phyloP scores from a whole-genome alignment of 2,329 filamentous ascomycete genomes.

The Stemphylium beticola region DNA sequence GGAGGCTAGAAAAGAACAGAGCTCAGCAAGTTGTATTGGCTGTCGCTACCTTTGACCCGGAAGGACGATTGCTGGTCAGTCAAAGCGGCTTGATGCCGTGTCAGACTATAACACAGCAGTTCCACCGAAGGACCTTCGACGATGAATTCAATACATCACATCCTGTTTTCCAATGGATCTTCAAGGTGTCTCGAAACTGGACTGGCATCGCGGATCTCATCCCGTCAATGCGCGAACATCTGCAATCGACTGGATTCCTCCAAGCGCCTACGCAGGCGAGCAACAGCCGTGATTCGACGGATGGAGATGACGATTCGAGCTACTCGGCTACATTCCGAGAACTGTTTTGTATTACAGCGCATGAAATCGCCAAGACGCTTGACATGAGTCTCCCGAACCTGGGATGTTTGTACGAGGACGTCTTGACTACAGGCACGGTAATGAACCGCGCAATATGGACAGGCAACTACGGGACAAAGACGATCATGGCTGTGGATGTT shows the following conservation, averaged over 20 bases:
- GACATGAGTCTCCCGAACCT: constrained; percentile 67
- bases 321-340: constrained; percentile 82
- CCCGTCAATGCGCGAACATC: constrained; percentile 73
- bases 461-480: constrained; percentile 23
- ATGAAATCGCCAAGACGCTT: constrained; percentile 72
- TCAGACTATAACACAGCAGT: constrained; percentile 75
- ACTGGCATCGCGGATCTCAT: constrained; percentile 69
- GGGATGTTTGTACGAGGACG: constrained; percentile 77
- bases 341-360: constrained; percentile 80
- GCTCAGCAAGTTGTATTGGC: constrained; percentile 63
- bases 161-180: constrained; percentile 86
- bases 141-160: constrained; percentile 79
- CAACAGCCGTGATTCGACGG: constrained; percentile 28
- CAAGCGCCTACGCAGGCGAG: constrained; percentile 23
- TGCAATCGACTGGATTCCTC: constrained; percentile 59
- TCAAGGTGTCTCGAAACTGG: constrained; percentile 82
- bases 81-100: constrained; percentile 72
- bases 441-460: constrained; percentile 65
- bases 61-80: constrained; percentile 71
- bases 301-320: constrained; percentile 63
- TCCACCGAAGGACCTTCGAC: constrained; percentile 60
- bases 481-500: constrained; percentile 34
- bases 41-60: constrained; percentile 69
- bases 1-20: constrained; percentile 50
- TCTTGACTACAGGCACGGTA: constrained; percentile 69